Base-by-base conservation (phyloP, 306 rosid genomes). In the Prunus dulcis region DNA sequence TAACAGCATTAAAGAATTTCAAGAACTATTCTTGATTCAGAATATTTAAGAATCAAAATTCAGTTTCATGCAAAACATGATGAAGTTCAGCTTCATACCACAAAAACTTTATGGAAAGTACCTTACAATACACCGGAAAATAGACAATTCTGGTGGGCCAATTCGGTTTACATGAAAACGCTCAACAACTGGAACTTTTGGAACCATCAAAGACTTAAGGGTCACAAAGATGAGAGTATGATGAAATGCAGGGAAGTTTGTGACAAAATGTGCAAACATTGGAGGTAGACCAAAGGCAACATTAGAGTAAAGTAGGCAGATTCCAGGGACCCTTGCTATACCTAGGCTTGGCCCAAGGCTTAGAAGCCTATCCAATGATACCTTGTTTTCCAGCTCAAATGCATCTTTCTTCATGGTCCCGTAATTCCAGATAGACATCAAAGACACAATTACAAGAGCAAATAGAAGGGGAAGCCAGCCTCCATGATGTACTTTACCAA, bases 171-270 rank as follows among this genome's bases (percentile, higher is more conserved):
- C 64, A 75, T 34, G 43, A 65, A 75, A 75, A 65, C 65, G 79
- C 53, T 75, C 65, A 51, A 60, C 41, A 57, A 38, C 55, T 32
- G 79, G 79, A 65, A 75, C 55, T 64, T 65, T 75, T 34, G 79
- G 79, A 22, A 75, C 72, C 79, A 75, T 65, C 63, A 75, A 53
- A 51, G 63, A 50, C 55, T 52, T 22, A 1, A 75, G 79, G 79
- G 71, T 75, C 72, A 79, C 83, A 66, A 73, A 79, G 67, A 73
- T 38, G 53, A 79, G 83, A 58, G 76, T 58, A 2, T 52, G 74
- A 67, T 79, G 83, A 57, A 79, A 79, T 69, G 83, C 74, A 12
- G 83, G 83, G 63, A 79, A 75, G 79, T 79, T 79, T 5, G 73
- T 72, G 64, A 72, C 73, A n/a, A 79, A 71, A 67, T 73, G 82